Percentiles rank a stretch among this genome's conserved stretches.
phyloP scores from a whole-genome alignment of 2,329 filamentous ascomycete species.

The Colletotrichum musae region DNA sequence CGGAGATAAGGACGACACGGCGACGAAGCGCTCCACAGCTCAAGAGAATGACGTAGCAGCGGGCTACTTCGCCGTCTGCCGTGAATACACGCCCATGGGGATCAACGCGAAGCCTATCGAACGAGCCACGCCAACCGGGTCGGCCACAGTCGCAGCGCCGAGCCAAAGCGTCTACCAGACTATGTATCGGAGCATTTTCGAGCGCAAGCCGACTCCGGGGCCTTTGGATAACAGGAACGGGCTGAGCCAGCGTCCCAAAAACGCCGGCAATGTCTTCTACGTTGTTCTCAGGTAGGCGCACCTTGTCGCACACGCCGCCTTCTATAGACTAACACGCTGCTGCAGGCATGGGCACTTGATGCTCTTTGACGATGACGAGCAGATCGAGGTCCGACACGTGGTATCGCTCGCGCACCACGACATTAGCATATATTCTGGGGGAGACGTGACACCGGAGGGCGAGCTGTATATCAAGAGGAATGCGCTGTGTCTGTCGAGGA shows the following conservation, averaged over 20 bases:
- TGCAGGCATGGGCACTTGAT: slow-evolving; percentile 91
- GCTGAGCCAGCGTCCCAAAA: slow-evolving; percentile 69
- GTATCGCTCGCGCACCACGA: slow-evolving; percentile 92
- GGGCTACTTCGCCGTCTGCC: slow-evolving; percentile 94
- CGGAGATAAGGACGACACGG: slow-evolving; percentile 71
- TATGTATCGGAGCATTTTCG: slow-evolving; percentile 97
- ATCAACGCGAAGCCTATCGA: slow-evolving; percentile 95
- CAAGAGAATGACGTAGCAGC: slow-evolving; percentile 85
- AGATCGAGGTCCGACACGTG: slow-evolving; percentile 96
- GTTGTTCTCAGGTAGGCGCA: slow-evolving; percentile 82
- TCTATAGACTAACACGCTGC: slow-evolving; percentile 29
- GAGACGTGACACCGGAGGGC: slow-evolving; percentile 84
- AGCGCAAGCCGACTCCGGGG: slow-evolving; percentile 73
- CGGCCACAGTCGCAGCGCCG: slow-evolving; percentile 79
- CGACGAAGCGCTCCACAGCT: slow-evolving; percentile 62
- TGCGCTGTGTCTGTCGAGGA: slow-evolving; percentile 85
- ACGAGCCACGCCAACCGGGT: slow-evolving; percentile 83
- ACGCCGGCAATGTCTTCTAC: slow-evolving; percentile 90
- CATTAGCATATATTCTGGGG: slow-evolving; percentile 87
- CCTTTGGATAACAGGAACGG: slow-evolving; percentile 64
- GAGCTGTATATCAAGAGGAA: slow-evolving; percentile 97
- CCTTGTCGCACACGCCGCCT: not conserved
- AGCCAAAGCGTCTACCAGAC: slow-evolving; percentile 97
- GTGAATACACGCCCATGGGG: slow-evolving; percentile 92
- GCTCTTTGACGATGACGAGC: slow-evolving; percentile 96